phyloP scores from a whole-genome alignment of 1,284 basidiomycete species.

The Moesziomyces aphidis region DNA sequence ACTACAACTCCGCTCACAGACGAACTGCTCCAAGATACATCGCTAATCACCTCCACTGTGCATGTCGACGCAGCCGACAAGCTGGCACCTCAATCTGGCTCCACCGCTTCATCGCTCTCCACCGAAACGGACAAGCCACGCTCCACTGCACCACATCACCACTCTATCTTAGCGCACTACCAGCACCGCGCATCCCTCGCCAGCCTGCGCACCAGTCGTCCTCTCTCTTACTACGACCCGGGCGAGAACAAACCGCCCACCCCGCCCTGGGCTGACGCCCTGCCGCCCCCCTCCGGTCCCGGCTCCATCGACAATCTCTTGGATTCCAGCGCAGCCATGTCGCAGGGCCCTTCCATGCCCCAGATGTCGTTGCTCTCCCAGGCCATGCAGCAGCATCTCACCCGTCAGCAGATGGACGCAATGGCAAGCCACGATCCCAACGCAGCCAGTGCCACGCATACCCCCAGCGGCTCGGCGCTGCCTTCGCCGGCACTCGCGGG shows the following conservation, averaged over 20 bases:
- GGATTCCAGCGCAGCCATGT: slow-evolving; percentile 22
- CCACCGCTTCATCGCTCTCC: no score
- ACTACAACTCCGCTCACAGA: slow-evolving; percentile 26
- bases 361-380: slow-evolving; percentile 51
- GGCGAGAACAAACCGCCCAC: slow-evolving; percentile 36
- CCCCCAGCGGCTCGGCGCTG: slow-evolving; percentile 32
- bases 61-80: not conserved
- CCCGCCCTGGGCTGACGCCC: slow-evolving; percentile 25
- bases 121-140: not conserved
- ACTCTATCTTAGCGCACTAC: not conserved
- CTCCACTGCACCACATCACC: not conserved
- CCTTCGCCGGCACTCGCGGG: slow-evolving; percentile 37
- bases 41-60: not conserved
- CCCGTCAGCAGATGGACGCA: slow-evolving; percentile 39
- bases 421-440: slow-evolving; percentile 9
- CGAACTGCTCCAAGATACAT: slow-evolving; percentile 1
- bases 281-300: slow-evolving; percentile 3
- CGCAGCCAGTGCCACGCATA: slow-evolving; percentile 17
- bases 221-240: slow-evolving; percentile 37
- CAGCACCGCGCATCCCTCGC: not conserved
- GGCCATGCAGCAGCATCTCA: slow-evolving; percentile 50
- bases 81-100: not conserved
- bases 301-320: slow-evolving; percentile 14
- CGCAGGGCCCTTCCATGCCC: slow-evolving; percentile 32
- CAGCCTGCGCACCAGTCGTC: slow-evolving; percentile 8